Evolutionary conservation across 495 filamentous ascomycete genomes (phyloP), one percentile per base, ranked within the genome.

Genomic region (Sordaria brevicollis): DNA sequence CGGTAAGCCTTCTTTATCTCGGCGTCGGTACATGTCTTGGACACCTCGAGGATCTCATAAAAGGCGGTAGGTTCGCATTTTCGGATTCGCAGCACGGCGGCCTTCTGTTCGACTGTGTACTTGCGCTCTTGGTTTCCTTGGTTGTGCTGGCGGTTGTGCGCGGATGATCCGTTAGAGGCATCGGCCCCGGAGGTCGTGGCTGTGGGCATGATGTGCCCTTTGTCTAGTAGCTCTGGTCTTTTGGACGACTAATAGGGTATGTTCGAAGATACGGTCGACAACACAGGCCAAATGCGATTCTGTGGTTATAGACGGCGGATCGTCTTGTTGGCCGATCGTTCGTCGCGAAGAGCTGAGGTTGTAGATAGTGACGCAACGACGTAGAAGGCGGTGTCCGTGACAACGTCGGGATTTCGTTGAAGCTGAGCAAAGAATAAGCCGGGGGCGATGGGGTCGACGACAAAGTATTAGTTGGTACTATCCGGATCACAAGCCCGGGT

Each of bases 1-100:
- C 92, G 88, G 82, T 99, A 99, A 13, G 95, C 94, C 78, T 95
- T 93, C 76, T 97, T 99, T 79, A 99, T 90, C 74, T 96, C 92
- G 66, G 83, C 83, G 65, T 95, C 90, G 21, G 86, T 89, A 68
- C 90, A 91, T 49, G 89, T 84, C 33, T 84, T 84, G 65, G 82
- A 80, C 36, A 90, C 82, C 39, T 82, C 90, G 33, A 99, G 84
- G 76, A 95, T 93, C 74, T 94, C 91, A 81, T 99, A 99, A 75
- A 94, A 99, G 3, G 91, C 93, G 5, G 92, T 97, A 37, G 92
- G 81, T 29, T 86, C 83, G 79, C 95, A 99, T 83, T 85, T 86
- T 70, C 91, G 88, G 74, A 99, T 93, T 54, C 95, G 86, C 69
- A 96, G 80, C 25, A 98, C 95, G 15, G 94, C 93, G 0, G 89